Conservation (phyloP, 2,329 filamentous ascomycete species). For the Botryotinia globosa region DNA sequence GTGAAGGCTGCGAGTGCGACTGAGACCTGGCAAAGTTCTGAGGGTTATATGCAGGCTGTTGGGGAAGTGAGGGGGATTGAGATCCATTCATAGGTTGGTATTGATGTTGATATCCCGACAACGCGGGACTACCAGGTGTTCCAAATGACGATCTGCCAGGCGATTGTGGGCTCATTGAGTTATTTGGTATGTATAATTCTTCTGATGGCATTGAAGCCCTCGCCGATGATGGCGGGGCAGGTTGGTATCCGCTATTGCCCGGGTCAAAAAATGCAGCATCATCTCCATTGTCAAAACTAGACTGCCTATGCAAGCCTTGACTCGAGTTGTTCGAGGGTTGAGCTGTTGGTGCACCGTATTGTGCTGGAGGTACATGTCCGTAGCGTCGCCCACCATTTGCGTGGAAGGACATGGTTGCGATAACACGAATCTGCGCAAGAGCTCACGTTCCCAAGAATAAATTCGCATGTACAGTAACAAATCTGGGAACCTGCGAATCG, state of each 20-base stretch:
- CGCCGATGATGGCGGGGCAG: conserved; percentile 33
- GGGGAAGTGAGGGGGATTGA: conserved; percentile 39
- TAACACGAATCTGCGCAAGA: not conserved
- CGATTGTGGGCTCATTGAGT: conserved; percentile 32
- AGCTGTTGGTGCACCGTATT: conserved; percentile 50
- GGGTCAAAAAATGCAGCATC: conserved; percentile 56
- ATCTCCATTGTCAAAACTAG: conserved; percentile 76
- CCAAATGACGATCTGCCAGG: conserved; percentile 33
- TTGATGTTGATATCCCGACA: conserved; percentile 51
- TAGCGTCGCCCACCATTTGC: conserved; percentile 60
- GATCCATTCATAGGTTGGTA: conserved; percentile 46
- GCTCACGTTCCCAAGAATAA: not conserved
- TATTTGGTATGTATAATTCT: conserved; percentile 58
- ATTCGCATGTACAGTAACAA: not conserved
- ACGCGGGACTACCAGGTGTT: conserved; percentile 32
- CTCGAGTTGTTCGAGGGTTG: conserved; percentile 40
- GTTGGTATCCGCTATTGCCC: conserved; percentile 36
- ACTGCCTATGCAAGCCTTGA: conserved; percentile 48
- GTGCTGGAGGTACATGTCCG: conserved; percentile 63
- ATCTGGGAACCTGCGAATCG: not conserved
- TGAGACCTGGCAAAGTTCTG: conserved; percentile 53
- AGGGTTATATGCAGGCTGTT: conserved; percentile 56
- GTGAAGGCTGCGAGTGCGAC: conserved; percentile 40
- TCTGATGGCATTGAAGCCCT: conserved; percentile 44
- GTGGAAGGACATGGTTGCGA: conserved; percentile 57